A percentile compares a stretch with the other conserved stretches of the same genome.
phyloP scores from a whole-genome alignment of 1,284 basidiomycete species.

The Malassezia caprae region DNA sequence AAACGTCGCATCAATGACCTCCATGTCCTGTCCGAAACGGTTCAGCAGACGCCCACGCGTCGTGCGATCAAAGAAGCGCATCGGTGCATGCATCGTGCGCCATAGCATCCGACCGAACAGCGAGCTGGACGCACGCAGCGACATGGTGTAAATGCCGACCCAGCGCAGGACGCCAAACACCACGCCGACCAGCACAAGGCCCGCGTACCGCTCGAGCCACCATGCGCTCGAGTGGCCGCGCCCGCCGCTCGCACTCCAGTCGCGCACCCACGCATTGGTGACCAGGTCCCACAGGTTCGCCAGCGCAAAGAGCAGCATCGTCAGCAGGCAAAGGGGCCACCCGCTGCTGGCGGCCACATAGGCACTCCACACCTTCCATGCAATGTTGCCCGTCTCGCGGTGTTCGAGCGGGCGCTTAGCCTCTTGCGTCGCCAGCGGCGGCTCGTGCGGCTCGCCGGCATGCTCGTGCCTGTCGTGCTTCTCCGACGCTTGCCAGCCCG shows the following conservation, averaged over 20 bases:
- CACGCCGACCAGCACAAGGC: constrained; percentile 27
- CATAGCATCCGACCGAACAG: constrained; percentile 31
- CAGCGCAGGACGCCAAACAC: constrained; percentile 37
- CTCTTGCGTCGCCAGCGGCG: background rate
- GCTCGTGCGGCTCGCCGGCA: background rate
- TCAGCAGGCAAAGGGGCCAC: constrained; percentile 3
- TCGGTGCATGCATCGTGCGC: constrained; percentile 28
- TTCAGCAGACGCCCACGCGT: constrained; percentile 53
- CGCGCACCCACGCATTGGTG: constrained; percentile 18
- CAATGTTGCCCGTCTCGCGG: constrained; percentile 18
- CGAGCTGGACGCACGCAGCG: constrained; percentile 19
- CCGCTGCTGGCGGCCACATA: constrained; percentile 21
- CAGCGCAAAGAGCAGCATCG: constrained; percentile 11
- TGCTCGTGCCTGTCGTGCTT: constrained; percentile 1
- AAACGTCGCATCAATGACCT: constrained; percentile 51
- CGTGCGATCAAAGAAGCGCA: constrained; percentile 32
- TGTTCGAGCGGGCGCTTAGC: background rate
- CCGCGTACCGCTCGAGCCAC: constrained; percentile 15
- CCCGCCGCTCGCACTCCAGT: constrained; percentile 13
- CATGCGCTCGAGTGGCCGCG: constrained; percentile 1
- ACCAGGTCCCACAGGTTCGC: constrained; percentile 19
- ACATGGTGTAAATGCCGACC: constrained; percentile 15
- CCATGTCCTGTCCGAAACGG: constrained; percentile 51
- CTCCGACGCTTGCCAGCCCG: constrained; percentile 44
- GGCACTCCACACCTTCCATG: constrained; percentile 15